These are phyloP conservation scores for Talaromyces adpressus DNA, from an alignment of 495 filamentous ascomycete species.

Conservation along the genomic window DNA sequence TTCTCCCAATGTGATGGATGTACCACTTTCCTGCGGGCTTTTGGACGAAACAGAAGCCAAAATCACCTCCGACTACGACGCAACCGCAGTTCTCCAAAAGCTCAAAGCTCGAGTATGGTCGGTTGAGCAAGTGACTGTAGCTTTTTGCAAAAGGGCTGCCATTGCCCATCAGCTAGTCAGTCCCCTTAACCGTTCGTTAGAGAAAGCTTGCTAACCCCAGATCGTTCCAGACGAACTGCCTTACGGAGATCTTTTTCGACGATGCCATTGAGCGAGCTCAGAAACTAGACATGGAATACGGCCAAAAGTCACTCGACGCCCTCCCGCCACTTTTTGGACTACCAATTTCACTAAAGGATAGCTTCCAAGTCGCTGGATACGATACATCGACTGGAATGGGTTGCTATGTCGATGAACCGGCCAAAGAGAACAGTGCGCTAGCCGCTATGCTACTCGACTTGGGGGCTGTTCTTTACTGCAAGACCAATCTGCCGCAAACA, in stretches of 20 bases:
- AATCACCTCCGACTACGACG: slow-evolving; percentile 4
- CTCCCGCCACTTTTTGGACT: slow-evolving; percentile 56
- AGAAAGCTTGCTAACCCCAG: neutral
- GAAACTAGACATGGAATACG: slow-evolving; percentile 34
- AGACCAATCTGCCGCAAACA: slow-evolving; percentile 54
- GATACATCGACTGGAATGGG: slow-evolving; percentile 41
- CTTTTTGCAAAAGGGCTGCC: slow-evolving; percentile 52
- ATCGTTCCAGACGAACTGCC: slow-evolving; percentile 44
- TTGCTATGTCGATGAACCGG: slow-evolving; percentile 1
- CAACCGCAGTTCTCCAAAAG: neutral
- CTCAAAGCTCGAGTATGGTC: slow-evolving; percentile 38
- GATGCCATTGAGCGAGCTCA: slow-evolving; percentile 33
- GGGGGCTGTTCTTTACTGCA: slow-evolving; percentile 51
- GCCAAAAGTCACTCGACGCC: slow-evolving; percentile 23
- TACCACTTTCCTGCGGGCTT: slow-evolving; percentile 7
- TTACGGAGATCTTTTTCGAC: slow-evolving; percentile 59
- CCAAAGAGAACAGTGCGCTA: neutral
- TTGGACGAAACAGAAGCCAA: slow-evolving; percentile 3
- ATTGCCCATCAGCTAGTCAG: slow-evolving; percentile 49
- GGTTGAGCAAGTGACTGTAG: slow-evolving; percentile 40
- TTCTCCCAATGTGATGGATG: slow-evolving; percentile 5
- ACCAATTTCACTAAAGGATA: slow-evolving; percentile 63
- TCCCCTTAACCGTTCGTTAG: neutral
- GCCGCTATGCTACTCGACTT: slow-evolving; percentile 23
- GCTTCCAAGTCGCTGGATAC: slow-evolving; percentile 50